Conservation (phyloP, 768 basidiomycete genomes). For the Lanmaoa rubissima region DNA sequence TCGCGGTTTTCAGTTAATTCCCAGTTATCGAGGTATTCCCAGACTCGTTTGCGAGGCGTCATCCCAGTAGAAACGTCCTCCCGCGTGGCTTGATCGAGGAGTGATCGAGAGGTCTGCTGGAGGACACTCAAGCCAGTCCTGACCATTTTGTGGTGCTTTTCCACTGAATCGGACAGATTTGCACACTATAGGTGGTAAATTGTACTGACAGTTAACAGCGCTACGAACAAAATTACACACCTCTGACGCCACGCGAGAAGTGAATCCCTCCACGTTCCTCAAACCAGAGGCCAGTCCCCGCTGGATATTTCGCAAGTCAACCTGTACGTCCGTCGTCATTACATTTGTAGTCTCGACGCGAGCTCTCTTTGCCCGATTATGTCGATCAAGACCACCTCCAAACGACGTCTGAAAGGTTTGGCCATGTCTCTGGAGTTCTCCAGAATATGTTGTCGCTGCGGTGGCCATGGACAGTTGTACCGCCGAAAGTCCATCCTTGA, state of each 20-base stretch:
- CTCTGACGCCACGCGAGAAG: constrained; percentile 46
- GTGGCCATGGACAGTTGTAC: constrained; percentile 44
- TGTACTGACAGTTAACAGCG: neutral
- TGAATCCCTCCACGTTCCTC: constrained; percentile 43
- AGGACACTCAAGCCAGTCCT: constrained; percentile 46
- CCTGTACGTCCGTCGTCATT: constrained; percentile 48
- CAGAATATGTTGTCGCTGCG: constrained; percentile 50
- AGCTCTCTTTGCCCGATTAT: constrained; percentile 63
- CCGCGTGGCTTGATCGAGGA: constrained; percentile 56
- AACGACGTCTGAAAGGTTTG: constrained; percentile 44
- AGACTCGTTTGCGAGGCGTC: constrained; percentile 74
- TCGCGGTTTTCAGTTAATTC: constrained; percentile 64
- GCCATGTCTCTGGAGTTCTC: constrained; percentile 49
- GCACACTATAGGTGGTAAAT: constrained; percentile 36
- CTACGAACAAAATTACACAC: constrained; percentile 35
- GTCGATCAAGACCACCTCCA: constrained; percentile 57
- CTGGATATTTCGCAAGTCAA: constrained; percentile 51
- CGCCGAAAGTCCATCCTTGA: constrained; percentile 43
- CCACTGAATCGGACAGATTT: constrained; percentile 38
- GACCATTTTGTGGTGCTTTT: constrained; percentile 44
- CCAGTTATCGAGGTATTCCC: constrained; percentile 73
- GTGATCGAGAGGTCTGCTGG: constrained; percentile 46
- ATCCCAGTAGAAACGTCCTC: constrained; percentile 67
- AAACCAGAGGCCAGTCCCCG: constrained; percentile 50
- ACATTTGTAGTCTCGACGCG: constrained; percentile 57